Base-by-base conservation (phyloP, 768 basidiomycete genomes). In the Baorangia bicolor region DNA sequence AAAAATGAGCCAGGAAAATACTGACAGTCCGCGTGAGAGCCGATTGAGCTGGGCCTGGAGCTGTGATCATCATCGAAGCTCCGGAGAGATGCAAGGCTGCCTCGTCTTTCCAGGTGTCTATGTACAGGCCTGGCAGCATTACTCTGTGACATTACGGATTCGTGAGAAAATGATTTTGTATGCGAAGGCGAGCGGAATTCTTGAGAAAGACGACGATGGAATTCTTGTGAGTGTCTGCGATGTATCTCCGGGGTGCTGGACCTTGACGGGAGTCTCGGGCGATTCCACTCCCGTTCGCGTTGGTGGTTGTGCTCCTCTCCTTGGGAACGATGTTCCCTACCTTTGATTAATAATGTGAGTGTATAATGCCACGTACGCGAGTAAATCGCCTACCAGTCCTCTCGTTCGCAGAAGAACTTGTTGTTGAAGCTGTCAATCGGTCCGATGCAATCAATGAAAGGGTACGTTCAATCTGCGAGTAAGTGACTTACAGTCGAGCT, bases 1-100 rank as follows among this genome's bases (percentile, higher is more conserved):
- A 28, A 20, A 16, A 46, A 42, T 42, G 50, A 59, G 51, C 16
- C 21, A 23, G 18, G 34, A 27, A 34, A 23, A 43, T 23, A 70
- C 82, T 69, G 60, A 85, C 85, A 74, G 28, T 84, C 81, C n/a
- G 77, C 71, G 55, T 78, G 77, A 35, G 83, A 85, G 56, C 73
- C 69, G 12, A 73, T 51, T 0, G 82, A 82, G 42, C 76, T 81
- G 23, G 75, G 72, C 46, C 71, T 67, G 1, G 80, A 79, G 11
- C 78, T 75, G 51, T 64, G 55, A 51, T 69, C 66, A 51, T 73
- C 77, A 53, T 79, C 78, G 23, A 75, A 73, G 50, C 76, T 77
- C 20, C 64, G 69, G 33, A 77, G 59, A 13, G 82, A 82, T 3
- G 72, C 69, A 51, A 67, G 51, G 53, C 81, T 83, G 21, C 65